Evolutionary conservation across 805 yeast genomes (phyloP), one percentile per base, ranked within the genome.

Genomic region (Starmerella roubikii): DNA sequence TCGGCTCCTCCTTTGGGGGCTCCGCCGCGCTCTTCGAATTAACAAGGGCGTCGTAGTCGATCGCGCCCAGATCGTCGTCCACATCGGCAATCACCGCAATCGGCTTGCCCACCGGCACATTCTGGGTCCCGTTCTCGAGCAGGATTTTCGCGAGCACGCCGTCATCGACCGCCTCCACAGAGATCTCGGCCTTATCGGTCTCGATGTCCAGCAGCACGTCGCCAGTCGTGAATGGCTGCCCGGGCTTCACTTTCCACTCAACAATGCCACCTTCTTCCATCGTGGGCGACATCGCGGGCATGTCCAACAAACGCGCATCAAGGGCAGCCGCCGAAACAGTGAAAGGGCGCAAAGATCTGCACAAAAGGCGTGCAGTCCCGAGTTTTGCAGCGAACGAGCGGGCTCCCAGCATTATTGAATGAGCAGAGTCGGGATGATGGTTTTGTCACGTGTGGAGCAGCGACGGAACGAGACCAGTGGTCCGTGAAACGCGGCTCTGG

Each of bases 211-310:
- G 94, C 55, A 91, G 72, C 30, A 91, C 78, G 83, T 91, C 97
- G 18, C 98, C 98, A 7, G 93, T 71, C 24, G 65, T 54, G 60
- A 79, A 88, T 3, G 66, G 39, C 3, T 82, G 91, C 22, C 78
- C 78, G 35, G 70, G 78, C 58, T 85, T 76, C 53, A 76, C 67
- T 57, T 83, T 81, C 98, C 98, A 88, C 39, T 74, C 68, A 11
- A 84, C 82, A 47, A 88, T 71, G 5, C 94, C 95, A 30, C 98
- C 98, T 56, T 77, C 82, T 23, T 85, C 84, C 98, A 88, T 88
- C 6, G 98, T 88, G 31, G 98, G 98, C 4, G 96, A 86, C 95
- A 88, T 83, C 20, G 98, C 96, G 3, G 98, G 98, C 97, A 88
- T 88, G 38, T 68, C 76, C 63, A 83, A 84, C 24, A 42, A 32